Conservation (phyloP, 2,329 filamentous ascomycete species). For the Pestalotiopsis sp. region DNA sequence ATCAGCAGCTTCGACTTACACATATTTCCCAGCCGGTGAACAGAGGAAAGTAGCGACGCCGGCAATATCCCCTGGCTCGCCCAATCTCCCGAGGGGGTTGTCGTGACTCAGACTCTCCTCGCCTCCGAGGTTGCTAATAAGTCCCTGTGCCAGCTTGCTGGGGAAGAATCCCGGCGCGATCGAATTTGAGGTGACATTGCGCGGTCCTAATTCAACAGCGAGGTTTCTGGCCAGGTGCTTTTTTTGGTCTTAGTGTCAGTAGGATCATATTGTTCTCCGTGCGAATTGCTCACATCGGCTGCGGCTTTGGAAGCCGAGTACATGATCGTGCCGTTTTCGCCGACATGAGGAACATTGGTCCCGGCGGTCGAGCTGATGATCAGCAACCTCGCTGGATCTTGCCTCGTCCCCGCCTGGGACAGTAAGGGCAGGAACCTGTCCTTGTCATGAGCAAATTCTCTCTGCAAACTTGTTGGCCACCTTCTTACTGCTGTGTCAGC, state of each 20-base stretch:
- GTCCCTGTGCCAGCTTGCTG: conserved; percentile 66
- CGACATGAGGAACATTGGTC: conserved; percentile 60
- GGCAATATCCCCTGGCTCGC: conserved; percentile 61
- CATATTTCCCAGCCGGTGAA: conserved; percentile 53
- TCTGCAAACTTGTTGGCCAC: background rate
- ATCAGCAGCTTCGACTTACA: conserved; percentile 32
- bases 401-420: conserved; percentile 44
- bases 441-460: conserved; percentile 8
- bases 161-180: conserved; percentile 72
- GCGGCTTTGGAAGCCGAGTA: conserved; percentile 73
- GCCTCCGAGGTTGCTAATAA: conserved; percentile 66
- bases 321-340: conserved; percentile 63
- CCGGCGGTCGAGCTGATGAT: conserved; percentile 70
- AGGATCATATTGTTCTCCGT: background rate
- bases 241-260: conserved; percentile 20
- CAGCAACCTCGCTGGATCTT: conserved; percentile 64
- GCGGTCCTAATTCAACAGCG: conserved; percentile 59
- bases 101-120: conserved; percentile 48
- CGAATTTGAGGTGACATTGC: conserved; percentile 66
- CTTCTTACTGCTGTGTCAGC: conserved; percentile 59
- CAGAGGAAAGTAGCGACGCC: conserved; percentile 61
- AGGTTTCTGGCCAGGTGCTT: conserved; percentile 56
- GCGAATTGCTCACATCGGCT: conserved; percentile 36
- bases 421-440: conserved; percentile 38
- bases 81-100: conserved; percentile 57